Evolutionary conservation across 345 rosid species (phyloP), one percentile per base, ranked within the genome.

Genomic region (Pistacia vera): DNA sequence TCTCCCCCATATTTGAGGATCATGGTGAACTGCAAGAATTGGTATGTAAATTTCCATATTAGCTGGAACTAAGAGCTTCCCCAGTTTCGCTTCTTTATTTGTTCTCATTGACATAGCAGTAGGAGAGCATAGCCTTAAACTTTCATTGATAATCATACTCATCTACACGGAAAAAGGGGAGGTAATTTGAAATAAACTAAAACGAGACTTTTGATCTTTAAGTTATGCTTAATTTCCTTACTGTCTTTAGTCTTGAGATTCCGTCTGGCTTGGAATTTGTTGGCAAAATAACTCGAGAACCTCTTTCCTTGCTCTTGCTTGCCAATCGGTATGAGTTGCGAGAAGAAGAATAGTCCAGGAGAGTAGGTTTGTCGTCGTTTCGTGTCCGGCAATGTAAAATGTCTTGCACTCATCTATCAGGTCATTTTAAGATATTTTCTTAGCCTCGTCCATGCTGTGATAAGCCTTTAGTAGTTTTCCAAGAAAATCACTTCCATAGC

Each of bases 331-430:
- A 67, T 83, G 80, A 9, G 75, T 30, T 49, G 86, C 82, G 11
- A 87, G 74, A 68, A 86, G 86, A 63, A 84, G 35, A 59, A 64
- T 13, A 3, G 80, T 64, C 86, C 87, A 85, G 11, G 80, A 11
- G 10, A 88, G 84, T 71, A 71, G 28, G 71, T 73, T 66, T 68
- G 61, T 33, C 3, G 55, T 61, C 3, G 69, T 69, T 61, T 76
- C 74, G 13, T 76, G 55, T 11, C 74, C 69, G 0, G 77, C 85
- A 62, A 80, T 25, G 38, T 79, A 85, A 72, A 87, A 81, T 12
- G 81, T 75, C 76, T 78, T 83, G 77, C 88, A 86, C 70, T 86
- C 88, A 30, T 83, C 92, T 14, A 85, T 35, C 16, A 85, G 8
- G 17, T 83, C 88, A 38, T 83, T 78, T 13, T 76, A 2, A 11